Evolutionary conservation across 177 flowering plant genomes (phyloP), one percentile per base, ranked within the genome.

Genomic region (Telopea speciosissima): DNA sequence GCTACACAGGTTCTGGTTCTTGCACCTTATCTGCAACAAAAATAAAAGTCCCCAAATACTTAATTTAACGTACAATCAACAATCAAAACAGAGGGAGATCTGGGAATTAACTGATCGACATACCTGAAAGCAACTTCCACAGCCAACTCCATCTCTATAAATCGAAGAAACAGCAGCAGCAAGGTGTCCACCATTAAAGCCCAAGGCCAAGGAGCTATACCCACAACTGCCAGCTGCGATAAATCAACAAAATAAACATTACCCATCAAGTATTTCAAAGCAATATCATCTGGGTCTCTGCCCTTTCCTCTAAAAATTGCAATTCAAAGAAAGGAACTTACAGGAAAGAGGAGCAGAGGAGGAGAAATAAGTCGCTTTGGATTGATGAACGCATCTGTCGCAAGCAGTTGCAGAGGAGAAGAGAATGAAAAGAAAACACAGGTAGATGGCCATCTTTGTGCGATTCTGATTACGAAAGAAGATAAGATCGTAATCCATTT

Each of bases 181-280:
- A 72, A 89, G 68, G 70, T 79, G 67, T 65, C 97, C 97, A 23
- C 77, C 77, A 65, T 75, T 80, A 65, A 92, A 81, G 33, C 86
- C 85, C 59, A 83, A 8, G 62, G 61, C 61, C 61, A 58, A n/a
- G 23, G 93, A 83, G 21, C 88, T 90, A 83, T 93, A 93, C 63
- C 91, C 97, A 81, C 97, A 94, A 33, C 93, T 87, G 52, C 97
- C 97, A 78, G 89, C 97, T 90, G 85, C 85, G 79, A 22, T 67
- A 71, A 71, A 72, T 64, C 63, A 67, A 65, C 16, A 72, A 77
- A 76, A 66, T 25, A 64, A 70, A 63, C 67, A 67, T 52, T 54
- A 75, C 73, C 81, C 80, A 74, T 65, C 63, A 68, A 49, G 40
- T 16, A 25, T 56, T 14, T 54, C 14, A 70, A 17, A 24, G 63